A percentile compares a stretch with the other conserved stretches of the same genome.
Evolutionary conservation across 2,329 filamentous ascomycete species (phyloP).

Genomic region (Chaetomium sp.): DNA sequence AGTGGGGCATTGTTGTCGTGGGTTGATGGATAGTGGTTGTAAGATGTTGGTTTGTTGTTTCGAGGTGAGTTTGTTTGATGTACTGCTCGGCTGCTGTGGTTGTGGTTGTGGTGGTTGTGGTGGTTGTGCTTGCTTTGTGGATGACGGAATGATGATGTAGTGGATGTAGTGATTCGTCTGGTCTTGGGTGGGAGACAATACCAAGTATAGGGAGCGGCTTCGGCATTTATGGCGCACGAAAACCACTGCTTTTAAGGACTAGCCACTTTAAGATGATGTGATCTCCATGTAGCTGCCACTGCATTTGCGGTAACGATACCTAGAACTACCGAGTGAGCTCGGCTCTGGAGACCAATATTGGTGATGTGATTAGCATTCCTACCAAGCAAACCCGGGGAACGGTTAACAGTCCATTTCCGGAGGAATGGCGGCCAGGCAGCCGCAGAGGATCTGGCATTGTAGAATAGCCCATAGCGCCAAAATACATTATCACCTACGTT

Average conservation of each 20-base stretch:
- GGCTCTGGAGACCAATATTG: neutral
- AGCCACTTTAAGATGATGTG: neutral
- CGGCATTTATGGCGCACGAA: neutral
- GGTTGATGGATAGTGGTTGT: slow-evolving; percentile 10
- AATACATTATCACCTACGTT: neutral
- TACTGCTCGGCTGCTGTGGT: neutral
- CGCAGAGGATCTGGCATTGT: neutral
- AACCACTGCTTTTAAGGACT: neutral
- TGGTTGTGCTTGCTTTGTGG: neutral
- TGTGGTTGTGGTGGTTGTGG: neutral
- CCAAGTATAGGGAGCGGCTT: neutral
- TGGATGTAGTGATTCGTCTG: neutral
- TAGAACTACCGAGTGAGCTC: neutral
- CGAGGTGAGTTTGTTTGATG: neutral
- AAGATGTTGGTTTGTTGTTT: slow-evolving; percentile 10
- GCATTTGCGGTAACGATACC: neutral
- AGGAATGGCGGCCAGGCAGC: neutral
- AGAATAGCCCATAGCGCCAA: too few relatives aligned
- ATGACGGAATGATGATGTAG: slow-evolving; percentile 1
- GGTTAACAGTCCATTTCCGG: neutral
- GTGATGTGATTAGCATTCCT: neutral
- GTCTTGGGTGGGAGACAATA: neutral
- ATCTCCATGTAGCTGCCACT: neutral
- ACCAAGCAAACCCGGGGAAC: neutral
- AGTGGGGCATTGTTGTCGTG: neutral